Conservation (phyloP, 202 grass and related monocot genomes). For the Panicum hallii region DNA sequence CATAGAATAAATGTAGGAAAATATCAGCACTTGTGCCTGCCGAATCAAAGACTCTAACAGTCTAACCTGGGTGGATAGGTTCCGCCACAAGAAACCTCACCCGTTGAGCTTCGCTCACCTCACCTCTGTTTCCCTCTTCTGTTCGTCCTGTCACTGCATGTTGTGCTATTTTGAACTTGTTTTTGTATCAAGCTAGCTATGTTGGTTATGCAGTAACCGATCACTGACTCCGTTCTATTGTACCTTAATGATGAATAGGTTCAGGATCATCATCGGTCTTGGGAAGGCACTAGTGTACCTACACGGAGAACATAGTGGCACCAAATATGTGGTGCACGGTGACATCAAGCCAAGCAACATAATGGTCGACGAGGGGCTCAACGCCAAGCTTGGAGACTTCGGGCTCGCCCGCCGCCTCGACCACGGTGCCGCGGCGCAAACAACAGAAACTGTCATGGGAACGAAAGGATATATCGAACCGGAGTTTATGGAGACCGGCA, state of each 20-base stretch:
- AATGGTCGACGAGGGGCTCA: slow-evolving; percentile 48
- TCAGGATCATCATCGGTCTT: slow-evolving; percentile 41
- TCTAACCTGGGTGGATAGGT: no score
- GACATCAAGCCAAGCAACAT: slow-evolving; percentile 60
- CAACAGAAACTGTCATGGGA: slow-evolving; percentile 27
- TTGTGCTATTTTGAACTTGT: no score
- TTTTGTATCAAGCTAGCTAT: no score
- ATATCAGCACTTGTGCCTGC: no score
- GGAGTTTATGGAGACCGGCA: slow-evolving; percentile 25
- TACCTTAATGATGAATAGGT: background rate
- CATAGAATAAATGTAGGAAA: no score
- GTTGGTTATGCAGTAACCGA: background rate
- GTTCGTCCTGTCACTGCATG: no score
- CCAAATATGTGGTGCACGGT: slow-evolving; percentile 50
- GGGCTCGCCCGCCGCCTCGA: slow-evolving; percentile 46
- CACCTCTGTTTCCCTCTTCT: no score
- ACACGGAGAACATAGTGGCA: slow-evolving; percentile 37
- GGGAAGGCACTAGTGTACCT: slow-evolving; percentile 54
- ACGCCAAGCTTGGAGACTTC: slow-evolving; percentile 58
- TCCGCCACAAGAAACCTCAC: no score
- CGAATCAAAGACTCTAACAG: no score
- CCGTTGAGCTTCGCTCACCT: no score
- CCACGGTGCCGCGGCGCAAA: slow-evolving; percentile 20
- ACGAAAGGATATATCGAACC: slow-evolving; percentile 56
- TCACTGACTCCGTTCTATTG: background rate